A percentile compares a stretch with the other conserved stretches of the same genome.
Conservation (phyloP, 768 basidiomycete species). For the Exidia glandulosa region DNA sequence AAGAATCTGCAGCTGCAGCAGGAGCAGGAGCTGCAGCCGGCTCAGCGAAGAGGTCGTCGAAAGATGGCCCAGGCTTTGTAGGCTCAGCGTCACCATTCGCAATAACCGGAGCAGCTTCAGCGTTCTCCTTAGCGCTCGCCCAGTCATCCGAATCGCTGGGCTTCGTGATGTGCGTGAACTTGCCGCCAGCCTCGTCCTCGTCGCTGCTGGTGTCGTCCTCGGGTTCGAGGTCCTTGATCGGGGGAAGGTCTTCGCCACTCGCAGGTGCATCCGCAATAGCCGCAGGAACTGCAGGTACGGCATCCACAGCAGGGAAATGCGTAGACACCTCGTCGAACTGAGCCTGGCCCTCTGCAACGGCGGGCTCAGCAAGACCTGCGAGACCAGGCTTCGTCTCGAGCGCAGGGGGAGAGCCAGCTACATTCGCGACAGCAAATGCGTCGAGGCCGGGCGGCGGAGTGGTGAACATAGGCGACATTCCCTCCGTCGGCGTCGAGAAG, state of each 20-base stretch:
- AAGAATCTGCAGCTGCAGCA: too few species aligned
- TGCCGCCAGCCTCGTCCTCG: constrained; percentile 2
- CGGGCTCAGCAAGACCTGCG: not conserved
- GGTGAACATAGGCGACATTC: not conserved
- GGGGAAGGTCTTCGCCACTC: constrained; percentile 8
- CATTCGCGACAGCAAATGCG: constrained; percentile 1
- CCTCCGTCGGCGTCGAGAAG: not conserved
- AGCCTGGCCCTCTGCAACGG: not conserved
- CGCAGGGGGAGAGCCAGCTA: not conserved
- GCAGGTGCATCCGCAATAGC: not conserved
- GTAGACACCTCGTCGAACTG: not conserved
- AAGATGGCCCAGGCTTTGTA: not conserved
- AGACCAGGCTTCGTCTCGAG: not conserved
- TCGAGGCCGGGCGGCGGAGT: not conserved
- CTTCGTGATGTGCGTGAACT: not conserved
- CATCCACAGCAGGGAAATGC: not conserved
- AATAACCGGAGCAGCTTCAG: not conserved
- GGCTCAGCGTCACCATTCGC: constrained; percentile 1
- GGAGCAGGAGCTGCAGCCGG: constrained; percentile 11
- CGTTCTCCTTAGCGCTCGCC: not conserved
- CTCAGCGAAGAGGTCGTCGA: constrained; percentile 7
- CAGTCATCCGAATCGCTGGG: not conserved
- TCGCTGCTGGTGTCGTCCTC: constrained; percentile 13
- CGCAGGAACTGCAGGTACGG: not conserved
- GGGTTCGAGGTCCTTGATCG: constrained; percentile 14